phyloP scores from a whole-genome alignment of 2,329 filamentous ascomycete species.

The Huntiella moniliformis region DNA sequence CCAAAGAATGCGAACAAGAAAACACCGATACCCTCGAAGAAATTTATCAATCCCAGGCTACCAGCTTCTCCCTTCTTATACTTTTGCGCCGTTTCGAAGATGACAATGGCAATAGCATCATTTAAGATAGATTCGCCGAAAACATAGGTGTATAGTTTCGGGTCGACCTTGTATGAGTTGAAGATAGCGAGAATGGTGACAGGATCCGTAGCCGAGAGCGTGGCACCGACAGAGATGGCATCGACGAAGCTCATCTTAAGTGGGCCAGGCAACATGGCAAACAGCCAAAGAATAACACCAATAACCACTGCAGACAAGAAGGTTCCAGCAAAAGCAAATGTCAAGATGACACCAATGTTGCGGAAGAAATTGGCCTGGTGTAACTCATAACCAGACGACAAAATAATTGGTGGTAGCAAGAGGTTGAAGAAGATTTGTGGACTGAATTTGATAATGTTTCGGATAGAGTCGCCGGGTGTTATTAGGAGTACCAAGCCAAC shows the following conservation, averaged over 20 bases:
- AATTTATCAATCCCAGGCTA: constrained; percentile 56
- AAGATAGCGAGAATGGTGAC: constrained; percentile 98
- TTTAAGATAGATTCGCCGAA: constrained; percentile 97
- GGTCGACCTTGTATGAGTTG: constrained; percentile 97
- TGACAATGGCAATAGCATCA: constrained; percentile 93
- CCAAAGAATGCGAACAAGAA: constrained; percentile 95
- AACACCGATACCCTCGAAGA: constrained; percentile 81
- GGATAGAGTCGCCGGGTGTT: constrained; percentile 63
- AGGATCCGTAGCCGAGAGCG: constrained; percentile 87
- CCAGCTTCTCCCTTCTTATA: constrained; percentile 61
- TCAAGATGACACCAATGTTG: constrained; percentile 91
- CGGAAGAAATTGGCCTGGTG: constrained; percentile 99
- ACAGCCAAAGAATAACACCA: constrained; percentile 71
- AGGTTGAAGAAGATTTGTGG: constrained; percentile 99
- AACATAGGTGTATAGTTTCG: constrained; percentile 95
- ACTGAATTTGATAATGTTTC: constrained; percentile 85
- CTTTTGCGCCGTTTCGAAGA: constrained; percentile 93
- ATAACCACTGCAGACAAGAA: constrained; percentile 95
- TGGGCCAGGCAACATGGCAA: constrained; percentile 69
- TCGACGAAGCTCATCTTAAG: constrained; percentile 82
- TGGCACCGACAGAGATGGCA: constrained; percentile 89
- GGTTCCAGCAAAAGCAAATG: constrained; percentile 91
- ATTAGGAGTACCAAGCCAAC: constrained; percentile 78
- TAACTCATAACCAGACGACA: constrained; percentile 90
- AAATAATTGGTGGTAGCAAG: constrained; percentile 91